phyloP scores from a whole-genome alignment of 2,329 filamentous ascomycete species.

The Camptophora hylomeconis region DNA sequence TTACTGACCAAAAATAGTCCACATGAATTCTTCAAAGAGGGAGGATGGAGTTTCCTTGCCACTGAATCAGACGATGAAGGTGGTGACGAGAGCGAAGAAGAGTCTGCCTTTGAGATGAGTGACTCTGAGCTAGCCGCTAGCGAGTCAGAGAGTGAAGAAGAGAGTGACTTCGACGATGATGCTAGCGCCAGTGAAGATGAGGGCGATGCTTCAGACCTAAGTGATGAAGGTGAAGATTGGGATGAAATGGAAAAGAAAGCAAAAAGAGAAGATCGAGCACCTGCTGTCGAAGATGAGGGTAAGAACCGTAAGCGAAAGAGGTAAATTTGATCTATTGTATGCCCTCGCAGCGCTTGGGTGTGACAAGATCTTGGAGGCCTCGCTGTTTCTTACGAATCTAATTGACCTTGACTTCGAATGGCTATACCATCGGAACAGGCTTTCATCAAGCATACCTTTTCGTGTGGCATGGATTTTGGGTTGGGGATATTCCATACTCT shows the following conservation, averaged over 20 bases:
- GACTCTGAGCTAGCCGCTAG: conserved; percentile 63
- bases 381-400: too few species aligned
- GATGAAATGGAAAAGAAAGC: conserved; percentile 21
- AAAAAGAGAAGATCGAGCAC: conserved; percentile 21
- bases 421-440: too few species aligned
- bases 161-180: conserved; percentile 87
- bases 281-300: conserved; percentile 30
- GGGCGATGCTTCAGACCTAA: conserved; percentile 20
- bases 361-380: too few species aligned
- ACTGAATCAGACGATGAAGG: conserved; percentile 80
- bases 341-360: too few species aligned
- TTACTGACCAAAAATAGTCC: too few species aligned
- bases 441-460: too few species aligned
- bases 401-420: too few species aligned
- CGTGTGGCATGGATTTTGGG: too few species aligned
- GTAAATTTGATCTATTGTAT: too few species aligned
- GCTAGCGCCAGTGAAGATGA: conserved; percentile 56
- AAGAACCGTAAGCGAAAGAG: conserved; percentile 30
- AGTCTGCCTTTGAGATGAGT: conserved; percentile 81
- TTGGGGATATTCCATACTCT: too few species aligned
- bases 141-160: conserved; percentile 67
- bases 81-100: conserved; percentile 64
- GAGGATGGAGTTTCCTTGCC: conserved; percentile 86
- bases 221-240: conserved; percentile 23
- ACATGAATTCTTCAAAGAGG: conserved; percentile 87